These are phyloP conservation scores for Podila clonocystis DNA, from an alignment of 192 early-diverging fungal species.

Conservation along the genomic window DNA sequence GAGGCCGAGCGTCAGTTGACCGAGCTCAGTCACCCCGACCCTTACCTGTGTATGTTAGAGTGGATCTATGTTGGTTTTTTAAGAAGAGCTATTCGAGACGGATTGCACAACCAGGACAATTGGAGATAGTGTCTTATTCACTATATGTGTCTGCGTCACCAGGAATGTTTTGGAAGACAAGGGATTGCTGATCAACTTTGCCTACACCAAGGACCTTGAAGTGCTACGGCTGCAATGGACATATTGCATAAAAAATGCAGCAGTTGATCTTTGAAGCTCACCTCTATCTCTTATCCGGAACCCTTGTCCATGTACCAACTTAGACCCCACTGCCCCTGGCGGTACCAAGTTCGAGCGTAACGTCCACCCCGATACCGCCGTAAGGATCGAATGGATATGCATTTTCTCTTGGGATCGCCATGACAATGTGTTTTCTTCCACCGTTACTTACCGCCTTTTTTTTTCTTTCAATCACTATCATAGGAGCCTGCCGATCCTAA, in stretches of 20 bases:
- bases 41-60: conserved; percentile 76
- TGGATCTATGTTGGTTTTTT: neutral
- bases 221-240: neutral
- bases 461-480: neutral
- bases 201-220: neutral
- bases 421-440: neutral
- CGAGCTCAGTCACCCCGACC: conserved; percentile 81
- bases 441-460: neutral
- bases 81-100: too few species aligned
- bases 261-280: neutral
- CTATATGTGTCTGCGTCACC: too few species aligned
- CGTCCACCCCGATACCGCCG: conserved; percentile 68
- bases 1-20: conserved; percentile 80
- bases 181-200: neutral
- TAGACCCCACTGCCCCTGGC: conserved; percentile 74
- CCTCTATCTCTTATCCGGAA: conserved; percentile 4
- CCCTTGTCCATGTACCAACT: neutral
- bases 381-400: conserved; percentile 28
- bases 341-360: conserved; percentile 90
- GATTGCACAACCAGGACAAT: neutral
- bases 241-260: neutral
- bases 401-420: neutral
- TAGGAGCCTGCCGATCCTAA: conserved; percentile 29
- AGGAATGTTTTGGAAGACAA: neutral
- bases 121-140: neutral